These are phyloP conservation scores for Asclepias syriaca DNA, from an alignment of 257 asterid genomes.

Conservation along the genomic window DNA sequence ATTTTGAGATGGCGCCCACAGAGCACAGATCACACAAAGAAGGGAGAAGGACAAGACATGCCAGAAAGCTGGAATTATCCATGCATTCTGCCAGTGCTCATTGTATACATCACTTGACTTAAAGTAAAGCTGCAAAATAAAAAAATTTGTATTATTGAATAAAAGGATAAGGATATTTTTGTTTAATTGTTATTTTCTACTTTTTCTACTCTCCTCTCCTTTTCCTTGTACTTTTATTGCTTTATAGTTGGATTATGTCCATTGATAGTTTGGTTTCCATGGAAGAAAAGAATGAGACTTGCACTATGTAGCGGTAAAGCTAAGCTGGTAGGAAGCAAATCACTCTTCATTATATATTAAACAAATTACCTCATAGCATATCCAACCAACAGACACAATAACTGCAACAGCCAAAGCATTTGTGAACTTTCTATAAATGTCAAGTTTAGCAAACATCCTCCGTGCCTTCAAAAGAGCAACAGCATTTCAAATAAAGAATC, in stretches of 20 bases:
- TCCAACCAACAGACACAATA: too few species aligned
- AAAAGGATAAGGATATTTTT: background rate
- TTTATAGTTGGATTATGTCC: background rate
- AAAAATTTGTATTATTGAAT: constrained; percentile 1
- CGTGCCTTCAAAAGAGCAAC: too few species aligned
- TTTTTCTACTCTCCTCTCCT: too few species aligned
- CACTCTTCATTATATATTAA: too few species aligned
- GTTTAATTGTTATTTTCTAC: too few species aligned
- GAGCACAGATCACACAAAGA: constrained; percentile 83
- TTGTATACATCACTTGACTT: constrained; percentile 82
- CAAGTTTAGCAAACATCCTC: too few species aligned
- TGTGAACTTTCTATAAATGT: too few species aligned
- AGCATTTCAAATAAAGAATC: too few species aligned
- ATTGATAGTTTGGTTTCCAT: background rate
- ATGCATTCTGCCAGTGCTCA: constrained; percentile 93
- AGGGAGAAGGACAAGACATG: constrained; percentile 85
- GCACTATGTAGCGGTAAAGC: background rate
- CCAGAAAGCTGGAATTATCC: constrained; percentile 99
- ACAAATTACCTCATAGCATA: too few species aligned
- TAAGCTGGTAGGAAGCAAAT: background rate
- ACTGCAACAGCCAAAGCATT: too few species aligned
- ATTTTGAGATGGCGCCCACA: constrained; percentile 95
- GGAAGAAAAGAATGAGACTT: background rate
- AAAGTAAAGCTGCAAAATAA: constrained; percentile 71
- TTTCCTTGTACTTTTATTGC: background rate